These are phyloP conservation scores for Hevea brasiliensis DNA, from an alignment of 345 rosid species.

Conservation along the genomic window DNA sequence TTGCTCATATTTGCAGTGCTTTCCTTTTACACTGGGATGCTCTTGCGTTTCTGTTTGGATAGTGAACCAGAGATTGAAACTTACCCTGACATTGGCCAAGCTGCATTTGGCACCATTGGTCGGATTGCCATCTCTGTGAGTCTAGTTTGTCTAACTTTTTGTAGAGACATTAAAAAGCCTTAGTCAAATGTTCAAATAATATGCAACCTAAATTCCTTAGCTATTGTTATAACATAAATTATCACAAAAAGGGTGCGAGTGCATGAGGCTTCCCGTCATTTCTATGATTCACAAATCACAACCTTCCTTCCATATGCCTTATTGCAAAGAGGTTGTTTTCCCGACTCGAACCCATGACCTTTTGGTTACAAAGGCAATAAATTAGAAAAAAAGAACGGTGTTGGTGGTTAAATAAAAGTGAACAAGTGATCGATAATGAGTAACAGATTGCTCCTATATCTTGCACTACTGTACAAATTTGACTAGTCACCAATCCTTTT, in stretches of 20 bases:
- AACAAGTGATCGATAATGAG: neutral
- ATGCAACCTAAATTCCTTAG: neutral
- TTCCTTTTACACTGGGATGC: conserved; percentile 87
- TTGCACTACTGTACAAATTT: neutral
- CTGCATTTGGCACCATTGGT: conserved; percentile 79
- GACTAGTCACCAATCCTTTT: conserved; percentile 7
- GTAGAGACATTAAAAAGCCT: neutral
- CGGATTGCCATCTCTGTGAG: conserved; percentile 74
- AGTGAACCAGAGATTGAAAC: conserved; percentile 84
- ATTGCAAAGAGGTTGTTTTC: no score
- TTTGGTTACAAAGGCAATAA: neutral
- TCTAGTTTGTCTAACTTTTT: neutral
- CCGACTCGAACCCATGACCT: no score
- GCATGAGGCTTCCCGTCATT: no score
- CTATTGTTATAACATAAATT: neutral
- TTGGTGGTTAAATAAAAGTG: no score
- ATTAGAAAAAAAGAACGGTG: no score
- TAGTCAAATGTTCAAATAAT: neutral
- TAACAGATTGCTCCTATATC: no score
- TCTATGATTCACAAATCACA: no score
- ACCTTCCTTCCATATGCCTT: no score
- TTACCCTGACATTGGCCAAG: conserved; percentile 94
- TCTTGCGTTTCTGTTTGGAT: conserved; percentile 79
- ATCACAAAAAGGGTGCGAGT: no score
- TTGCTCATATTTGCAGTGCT: conserved; percentile 61